Conservation (phyloP, 345 rosid species). For the Euphorbia pulcherrima region DNA sequence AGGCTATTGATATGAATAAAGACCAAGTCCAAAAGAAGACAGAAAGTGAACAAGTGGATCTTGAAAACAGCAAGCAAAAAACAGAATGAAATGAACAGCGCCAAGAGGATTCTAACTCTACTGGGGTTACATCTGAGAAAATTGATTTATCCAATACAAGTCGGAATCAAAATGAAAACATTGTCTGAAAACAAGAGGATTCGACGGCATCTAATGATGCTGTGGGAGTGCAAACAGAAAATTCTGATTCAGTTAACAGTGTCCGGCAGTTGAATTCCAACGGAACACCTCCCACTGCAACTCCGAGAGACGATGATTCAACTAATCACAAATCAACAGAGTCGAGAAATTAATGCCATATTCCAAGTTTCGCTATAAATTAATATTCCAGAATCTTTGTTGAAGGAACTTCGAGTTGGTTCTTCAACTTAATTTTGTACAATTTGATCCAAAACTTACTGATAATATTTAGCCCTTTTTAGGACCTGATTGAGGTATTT, state of each 20-base stretch:
- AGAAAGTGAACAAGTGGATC: constrained; percentile 22
- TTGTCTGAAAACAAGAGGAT: constrained; percentile 24
- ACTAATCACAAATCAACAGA: constrained; percentile 31
- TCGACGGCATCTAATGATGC: constrained; percentile 30
- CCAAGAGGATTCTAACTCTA: constrained; percentile 15
- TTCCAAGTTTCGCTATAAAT: not conserved
- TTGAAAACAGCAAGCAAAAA: constrained; percentile 26
- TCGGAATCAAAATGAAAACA: constrained; percentile 29
- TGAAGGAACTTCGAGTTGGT: not conserved
- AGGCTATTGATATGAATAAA: constrained; percentile 25
- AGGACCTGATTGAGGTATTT: not conserved
- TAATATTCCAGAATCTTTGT: not conserved
- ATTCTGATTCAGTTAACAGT: constrained; percentile 36
- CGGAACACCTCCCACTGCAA: constrained; percentile 32
- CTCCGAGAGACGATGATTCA: constrained; percentile 32
- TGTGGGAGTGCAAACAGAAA: constrained; percentile 38
- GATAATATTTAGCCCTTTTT: not conserved
- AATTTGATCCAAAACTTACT: no score
- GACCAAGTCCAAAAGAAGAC: constrained; percentile 34
- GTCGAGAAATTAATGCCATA: constrained; percentile 1
- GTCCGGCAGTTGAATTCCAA: constrained; percentile 40
- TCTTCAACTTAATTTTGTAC: no score
- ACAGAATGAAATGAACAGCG: constrained; percentile 25
- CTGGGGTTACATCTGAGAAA: no score
- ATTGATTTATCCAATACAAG: no score